Base-by-base conservation (phyloP, 2,329 filamentous ascomycete species). In the Colletotrichum sp. region DNA sequence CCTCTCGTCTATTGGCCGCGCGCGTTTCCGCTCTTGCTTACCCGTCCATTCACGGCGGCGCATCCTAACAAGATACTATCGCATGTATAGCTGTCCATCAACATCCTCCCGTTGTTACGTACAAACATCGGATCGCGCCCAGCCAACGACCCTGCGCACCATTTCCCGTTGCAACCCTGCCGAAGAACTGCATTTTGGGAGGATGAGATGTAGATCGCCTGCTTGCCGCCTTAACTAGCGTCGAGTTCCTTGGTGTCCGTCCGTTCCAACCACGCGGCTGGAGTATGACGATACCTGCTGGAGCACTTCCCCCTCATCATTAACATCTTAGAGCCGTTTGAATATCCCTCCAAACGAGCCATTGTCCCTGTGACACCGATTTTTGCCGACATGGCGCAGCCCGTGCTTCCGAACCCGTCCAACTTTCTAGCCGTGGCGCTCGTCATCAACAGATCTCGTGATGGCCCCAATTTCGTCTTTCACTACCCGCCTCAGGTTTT, bases 391-490 rank as follows among this genome's bases (percentile, higher is more conserved):
- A 91, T 91, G 88, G 84, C 89, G 36, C 86, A 87, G 69, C 86
- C 87, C 25, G 82, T 87, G 25, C 84, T 89, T 8, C 88, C 91
- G 71, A 90, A 87, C 80, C 82, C 85, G 43, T 87, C 89, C 78
- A 92, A 91, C 81, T 89, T 92, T 78, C 84, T 96, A 67, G 94
- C 93, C 56, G 91, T 96, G 73, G 91, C 95, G 67, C 90, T 96
- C 52, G 91, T 96, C 78, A 92, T 95, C 80, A 92, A 92, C 80
- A 91, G 94, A 78, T 94, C 94, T 39, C 92, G 94, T 78, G 94
- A 95, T 79, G 95, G 95, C 18, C 94, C 95, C 32, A 92, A 93
- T 78, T 94, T 97, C 80, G 94, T 97, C 80, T 98, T 96, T 84
- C 95, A 98, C 84, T 97, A 97, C 81, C 95, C 95, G n/a, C 90